A percentile compares a stretch with the other conserved stretches of the same genome.
Evolutionary conservation across 1,139 yeast genomes (phyloP).

Genomic region (Suhomyces chickasaworum): DNA sequence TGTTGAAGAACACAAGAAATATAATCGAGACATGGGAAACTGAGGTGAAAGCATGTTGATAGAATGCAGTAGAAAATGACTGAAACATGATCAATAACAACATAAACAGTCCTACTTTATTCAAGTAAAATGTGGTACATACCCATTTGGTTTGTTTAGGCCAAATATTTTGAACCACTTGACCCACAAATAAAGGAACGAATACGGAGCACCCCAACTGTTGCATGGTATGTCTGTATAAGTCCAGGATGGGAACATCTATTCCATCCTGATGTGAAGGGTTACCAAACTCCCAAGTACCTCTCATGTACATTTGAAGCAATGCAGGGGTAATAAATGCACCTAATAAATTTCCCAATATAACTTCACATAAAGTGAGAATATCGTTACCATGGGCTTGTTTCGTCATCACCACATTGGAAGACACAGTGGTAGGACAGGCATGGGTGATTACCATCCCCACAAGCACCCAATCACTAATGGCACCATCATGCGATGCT

Average conservation of each 20-base stretch:
- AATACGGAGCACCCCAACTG: conserved; percentile 83
- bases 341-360: conserved; percentile 80
- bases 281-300: conserved; percentile 77
- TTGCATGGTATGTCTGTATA: conserved; percentile 78
- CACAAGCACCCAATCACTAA: conserved; percentile 72
- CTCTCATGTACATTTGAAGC: conserved; percentile 65
- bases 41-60: conserved; percentile 72
- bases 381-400: conserved; percentile 80
- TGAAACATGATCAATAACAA: conserved; percentile 78
- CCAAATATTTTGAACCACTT: conserved; percentile 67
- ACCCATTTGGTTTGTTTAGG: conserved; percentile 67
- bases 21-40: conserved; percentile 72
- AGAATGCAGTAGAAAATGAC: conserved; percentile 86
- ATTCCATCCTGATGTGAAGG: conserved; percentile 60
- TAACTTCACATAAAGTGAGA: conserved; percentile 79
- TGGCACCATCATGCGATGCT: conserved; percentile 54
- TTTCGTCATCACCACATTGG: conserved; percentile 90
- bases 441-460: conserved; percentile 82
- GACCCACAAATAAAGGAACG: conserved; percentile 87
- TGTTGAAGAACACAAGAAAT: conserved; percentile 76
- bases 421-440: conserved; percentile 89
- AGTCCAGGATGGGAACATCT: conserved; percentile 49
- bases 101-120: conserved; percentile 78
- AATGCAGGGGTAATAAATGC: conserved; percentile 87
- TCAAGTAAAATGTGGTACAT: conserved; percentile 57